Conservation (phyloP, 345 rosid species). For the Salix purpurea region DNA sequence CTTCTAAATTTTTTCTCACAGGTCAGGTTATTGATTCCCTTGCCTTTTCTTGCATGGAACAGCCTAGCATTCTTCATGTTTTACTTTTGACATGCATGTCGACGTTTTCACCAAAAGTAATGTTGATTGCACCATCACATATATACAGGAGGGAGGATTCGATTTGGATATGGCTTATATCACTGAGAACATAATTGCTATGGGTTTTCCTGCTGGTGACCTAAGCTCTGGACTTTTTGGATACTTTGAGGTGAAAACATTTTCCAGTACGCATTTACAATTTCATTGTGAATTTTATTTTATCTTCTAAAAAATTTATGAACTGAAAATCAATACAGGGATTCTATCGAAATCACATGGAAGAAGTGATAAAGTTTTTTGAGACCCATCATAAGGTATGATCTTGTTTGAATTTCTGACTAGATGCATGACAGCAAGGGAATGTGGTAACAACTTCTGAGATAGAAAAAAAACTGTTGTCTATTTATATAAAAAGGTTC, state of each 20-base stretch:
- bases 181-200: conserved; percentile 34
- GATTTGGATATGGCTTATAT: conserved; percentile 45
- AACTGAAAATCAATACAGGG: conserved; percentile 20
- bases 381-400: conserved; percentile 30
- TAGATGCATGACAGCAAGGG: not conserved
- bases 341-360: conserved; percentile 34
- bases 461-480: not conserved
- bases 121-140: not conserved
- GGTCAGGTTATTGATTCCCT: too few species aligned
- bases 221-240: conserved; percentile 35
- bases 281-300: not conserved
- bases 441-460: not conserved
- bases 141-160: conserved; percentile 27
- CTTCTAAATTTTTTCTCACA: too few species aligned
- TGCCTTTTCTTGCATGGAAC: too few species aligned
- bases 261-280: not conserved
- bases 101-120: not conserved
- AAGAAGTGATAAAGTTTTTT: conserved; percentile 30
- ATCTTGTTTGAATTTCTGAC: not conserved
- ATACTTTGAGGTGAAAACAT: conserved; percentile 24
- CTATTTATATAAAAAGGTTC: not conserved
- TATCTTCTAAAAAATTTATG: not conserved
- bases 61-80: not conserved
- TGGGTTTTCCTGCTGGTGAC: conserved; percentile 39
- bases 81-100: not conserved